These are phyloP conservation scores for Alternaria sp. DNA, from an alignment of 2,329 filamentous ascomycete species.

Conservation along the genomic window DNA sequence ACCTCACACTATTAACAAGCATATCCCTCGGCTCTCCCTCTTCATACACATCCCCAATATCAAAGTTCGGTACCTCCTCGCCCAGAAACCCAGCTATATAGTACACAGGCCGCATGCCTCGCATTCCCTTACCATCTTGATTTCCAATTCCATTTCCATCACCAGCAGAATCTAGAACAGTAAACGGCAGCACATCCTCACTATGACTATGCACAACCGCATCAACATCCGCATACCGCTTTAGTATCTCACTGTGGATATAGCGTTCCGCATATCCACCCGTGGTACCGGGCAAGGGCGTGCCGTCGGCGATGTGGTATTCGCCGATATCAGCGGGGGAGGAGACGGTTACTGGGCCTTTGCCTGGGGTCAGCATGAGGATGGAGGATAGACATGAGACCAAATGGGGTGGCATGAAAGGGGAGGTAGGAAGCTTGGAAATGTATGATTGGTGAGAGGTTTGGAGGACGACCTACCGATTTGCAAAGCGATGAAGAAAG, in stretches of 20 bases:
- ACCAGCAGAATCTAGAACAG: background rate
- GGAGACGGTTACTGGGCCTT: slow-evolving; percentile 2
- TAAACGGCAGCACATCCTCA: slow-evolving; percentile 52
- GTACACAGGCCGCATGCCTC: background rate
- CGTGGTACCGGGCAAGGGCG: slow-evolving; percentile 37
- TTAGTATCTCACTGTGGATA: slow-evolving; percentile 55
- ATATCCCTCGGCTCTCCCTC: slow-evolving; percentile 25
- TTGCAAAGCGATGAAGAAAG: slow-evolving; percentile 50
- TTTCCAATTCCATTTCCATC: too few relatives aligned
- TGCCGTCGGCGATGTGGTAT: slow-evolving; percentile 49
- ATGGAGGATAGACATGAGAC: too few relatives aligned
- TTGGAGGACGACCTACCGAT: too few relatives aligned
- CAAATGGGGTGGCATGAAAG: too few relatives aligned
- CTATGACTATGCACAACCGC: slow-evolving; percentile 53
- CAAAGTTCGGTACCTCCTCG: slow-evolving; percentile 29
- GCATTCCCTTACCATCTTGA: too few relatives aligned
- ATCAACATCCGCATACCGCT: slow-evolving; percentile 51
- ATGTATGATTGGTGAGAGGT: too few relatives aligned
- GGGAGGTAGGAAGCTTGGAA: too few relatives aligned
- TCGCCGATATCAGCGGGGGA: slow-evolving; percentile 50
- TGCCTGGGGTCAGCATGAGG: too few relatives aligned
- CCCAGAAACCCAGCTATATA: slow-evolving; percentile 50
- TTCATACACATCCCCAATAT: slow-evolving; percentile 25
- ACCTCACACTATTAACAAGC: slow-evolving; percentile 26
- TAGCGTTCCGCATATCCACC: slow-evolving; percentile 51